Evolutionary conservation across 345 rosid genomes (phyloP).

Genomic region (Pelargonium nanum): DNA sequence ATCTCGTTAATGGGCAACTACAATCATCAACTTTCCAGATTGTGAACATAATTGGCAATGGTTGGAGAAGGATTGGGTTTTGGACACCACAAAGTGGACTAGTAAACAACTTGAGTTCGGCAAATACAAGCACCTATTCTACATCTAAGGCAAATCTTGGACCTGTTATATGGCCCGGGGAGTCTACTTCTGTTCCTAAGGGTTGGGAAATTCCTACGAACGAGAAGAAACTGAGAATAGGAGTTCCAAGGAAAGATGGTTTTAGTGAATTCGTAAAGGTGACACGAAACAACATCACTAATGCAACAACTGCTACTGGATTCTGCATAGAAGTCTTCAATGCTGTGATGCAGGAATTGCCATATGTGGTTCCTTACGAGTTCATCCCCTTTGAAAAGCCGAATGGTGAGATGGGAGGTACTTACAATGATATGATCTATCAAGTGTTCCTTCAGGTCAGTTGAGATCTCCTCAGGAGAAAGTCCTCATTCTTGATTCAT

Average conservation of each 20-base stretch:
- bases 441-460: slow-evolving; percentile 6
- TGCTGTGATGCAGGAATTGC: slow-evolving; percentile 8
- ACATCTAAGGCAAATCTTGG: neutral
- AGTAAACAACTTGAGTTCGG: neutral
- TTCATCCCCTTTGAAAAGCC: slow-evolving; percentile 8
- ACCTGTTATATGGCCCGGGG: slow-evolving; percentile 19
- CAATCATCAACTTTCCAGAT: slow-evolving; percentile 6
- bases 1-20: neutral
- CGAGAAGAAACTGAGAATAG: slow-evolving; percentile 16
- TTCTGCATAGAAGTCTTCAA: slow-evolving; percentile 16
- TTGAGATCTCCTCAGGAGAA: too few species aligned
- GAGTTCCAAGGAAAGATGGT: slow-evolving; percentile 13
- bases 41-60: slow-evolving; percentile 3
- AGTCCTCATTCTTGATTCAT: too few species aligned
- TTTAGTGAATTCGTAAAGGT: slow-evolving; percentile 14
- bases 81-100: slow-evolving; percentile 11
- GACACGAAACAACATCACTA: slow-evolving; percentile 1
- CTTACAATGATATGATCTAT: slow-evolving; percentile 6
- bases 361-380: slow-evolving; percentile 11
- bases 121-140: neutral
- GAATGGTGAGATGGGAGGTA: slow-evolving; percentile 7
- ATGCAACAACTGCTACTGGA: slow-evolving; percentile 5
- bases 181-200: slow-evolving; percentile 5
- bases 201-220: slow-evolving; percentile 17
- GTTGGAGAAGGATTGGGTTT: slow-evolving; percentile 2